Conservation (phyloP, 768 basidiomycete species). For the Termitomyces bulborhizus region DNA sequence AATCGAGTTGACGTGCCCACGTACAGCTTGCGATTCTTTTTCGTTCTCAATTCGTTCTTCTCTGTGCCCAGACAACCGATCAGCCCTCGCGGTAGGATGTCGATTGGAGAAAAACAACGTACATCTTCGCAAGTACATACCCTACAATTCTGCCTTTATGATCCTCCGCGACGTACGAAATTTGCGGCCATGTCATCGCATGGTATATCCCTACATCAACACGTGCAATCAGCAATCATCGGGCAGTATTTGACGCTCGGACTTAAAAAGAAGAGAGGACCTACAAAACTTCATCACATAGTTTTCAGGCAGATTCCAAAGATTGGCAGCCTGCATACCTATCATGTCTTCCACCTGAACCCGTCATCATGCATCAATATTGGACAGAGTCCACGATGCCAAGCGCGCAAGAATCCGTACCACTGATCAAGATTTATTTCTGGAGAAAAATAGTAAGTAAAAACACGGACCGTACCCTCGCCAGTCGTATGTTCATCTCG, state of each 20-base stretch:
- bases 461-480: slow-evolving; percentile 28
- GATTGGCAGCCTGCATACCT: slow-evolving; percentile 92
- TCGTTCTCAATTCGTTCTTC: slow-evolving; percentile 50
- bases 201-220: slow-evolving; percentile 75
- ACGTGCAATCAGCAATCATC: background rate
- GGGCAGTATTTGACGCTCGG: background rate
- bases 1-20: slow-evolving; percentile 96
- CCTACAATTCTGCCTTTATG: slow-evolving; percentile 86
- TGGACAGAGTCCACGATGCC: background rate
- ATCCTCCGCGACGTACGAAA: slow-evolving; percentile 92
- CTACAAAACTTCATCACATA: slow-evolving; percentile 78
- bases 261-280: slow-evolving; percentile 13
- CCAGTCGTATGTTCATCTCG: slow-evolving; percentile 45
- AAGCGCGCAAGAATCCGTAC: background rate
- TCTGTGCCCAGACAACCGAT: slow-evolving; percentile 23
- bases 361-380: background rate
- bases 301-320: slow-evolving; percentile 91
- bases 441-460: slow-evolving; percentile 2
- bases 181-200: slow-evolving; percentile 85
- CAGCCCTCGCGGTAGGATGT: background rate
- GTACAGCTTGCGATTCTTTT: slow-evolving; percentile 24
- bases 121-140: slow-evolving; percentile 97
- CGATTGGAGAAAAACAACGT: slow-evolving; percentile 16
- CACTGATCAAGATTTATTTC: background rate
- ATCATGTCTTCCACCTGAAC: slow-evolving; percentile 76